These are phyloP conservation scores for Penstemon eatonii DNA, from an alignment of 257 asterid genomes.

Conservation along the genomic window DNA sequence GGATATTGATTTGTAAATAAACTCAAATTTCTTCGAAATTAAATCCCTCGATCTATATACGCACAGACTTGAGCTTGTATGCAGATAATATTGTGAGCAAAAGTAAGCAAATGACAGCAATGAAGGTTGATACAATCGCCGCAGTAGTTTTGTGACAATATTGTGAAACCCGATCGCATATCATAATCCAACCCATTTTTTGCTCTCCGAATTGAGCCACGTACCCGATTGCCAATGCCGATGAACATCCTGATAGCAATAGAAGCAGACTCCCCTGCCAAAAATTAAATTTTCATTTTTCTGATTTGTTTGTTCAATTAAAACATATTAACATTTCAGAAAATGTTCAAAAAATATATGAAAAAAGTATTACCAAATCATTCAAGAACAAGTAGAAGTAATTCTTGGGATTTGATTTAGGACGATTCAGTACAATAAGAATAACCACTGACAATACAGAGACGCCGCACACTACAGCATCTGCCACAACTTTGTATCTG, in stretches of 20 bases:
- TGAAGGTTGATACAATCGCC: conserved; percentile 32
- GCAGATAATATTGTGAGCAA: conserved; percentile 42
- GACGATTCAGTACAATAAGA: conserved; percentile 29
- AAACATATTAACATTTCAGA: background rate
- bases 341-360: background rate
- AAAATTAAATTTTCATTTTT: no score
- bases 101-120: conserved; percentile 35
- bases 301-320: no score
- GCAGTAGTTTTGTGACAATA: conserved; percentile 33
- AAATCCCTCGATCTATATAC: background rate
- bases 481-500: conserved; percentile 44
- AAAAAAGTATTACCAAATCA: conserved; percentile 39
- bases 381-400: conserved; percentile 40
- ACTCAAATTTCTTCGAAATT: background rate
- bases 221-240: conserved; percentile 39
- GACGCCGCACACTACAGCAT: conserved; percentile 31
- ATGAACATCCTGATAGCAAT: conserved; percentile 43
- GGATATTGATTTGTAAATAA: no score
- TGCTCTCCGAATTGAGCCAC: conserved; percentile 41
- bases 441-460: conserved; percentile 30
- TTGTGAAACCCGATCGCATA: conserved; percentile 35
- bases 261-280: conserved; percentile 37
- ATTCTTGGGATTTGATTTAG: conserved; percentile 31
- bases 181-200: conserved; percentile 33
- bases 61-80: conserved; percentile 33